Base-by-base conservation (phyloP, 1,139 yeast species). In the Pneumocystis jirovecii region DNA sequence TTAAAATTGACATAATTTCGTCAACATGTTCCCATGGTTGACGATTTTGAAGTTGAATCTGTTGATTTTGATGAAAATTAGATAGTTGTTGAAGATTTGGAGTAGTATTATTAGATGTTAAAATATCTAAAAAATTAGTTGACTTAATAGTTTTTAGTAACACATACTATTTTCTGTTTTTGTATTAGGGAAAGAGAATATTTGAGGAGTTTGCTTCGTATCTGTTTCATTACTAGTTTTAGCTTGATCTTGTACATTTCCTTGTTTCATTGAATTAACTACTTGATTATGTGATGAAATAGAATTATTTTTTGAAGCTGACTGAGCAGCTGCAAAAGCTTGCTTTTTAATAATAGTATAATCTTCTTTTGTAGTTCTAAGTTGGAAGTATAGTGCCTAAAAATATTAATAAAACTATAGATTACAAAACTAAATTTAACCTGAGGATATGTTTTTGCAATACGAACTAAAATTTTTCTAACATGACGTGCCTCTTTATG, bases 1-100 rank as follows among this genome's bases (percentile, higher is more conserved):
- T 95, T 74, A 93, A 79, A 65, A 91, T 89, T 37, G 95, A 95
- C 89, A 90, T 89, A 68, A 95, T 87, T 72, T 91, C 97, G 69
- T 95, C 97, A 62, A 91, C 91, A 73, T 90, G 87, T 71, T 89
- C 96, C 95, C 96, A 89, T 12, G 97, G 95, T 75, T 89, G 95
- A 65, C 86, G 71, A 56, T 68, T 6, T 66, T 63, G n/a, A 68
- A 31, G 3, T 64, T 64, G 6, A 63, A 64, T n/a, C 25, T 66
- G 5, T 67, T 61, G 35, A 17, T 29, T 40, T 7, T 44, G 59
- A n/a, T 34, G 56, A 31, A 44, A 45, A 44, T 21, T 62, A 42
- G 64, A 17, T 34, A 19, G 31, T 21, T 34, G 64, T 62, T 34
- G 50, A 29, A 64, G 42, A 39, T 40, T 64, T n/a, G 65, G 65